These are phyloP conservation scores for Hygrocybe punicea DNA, from an alignment of 768 basidiomycete species.

Conservation along the genomic window DNA sequence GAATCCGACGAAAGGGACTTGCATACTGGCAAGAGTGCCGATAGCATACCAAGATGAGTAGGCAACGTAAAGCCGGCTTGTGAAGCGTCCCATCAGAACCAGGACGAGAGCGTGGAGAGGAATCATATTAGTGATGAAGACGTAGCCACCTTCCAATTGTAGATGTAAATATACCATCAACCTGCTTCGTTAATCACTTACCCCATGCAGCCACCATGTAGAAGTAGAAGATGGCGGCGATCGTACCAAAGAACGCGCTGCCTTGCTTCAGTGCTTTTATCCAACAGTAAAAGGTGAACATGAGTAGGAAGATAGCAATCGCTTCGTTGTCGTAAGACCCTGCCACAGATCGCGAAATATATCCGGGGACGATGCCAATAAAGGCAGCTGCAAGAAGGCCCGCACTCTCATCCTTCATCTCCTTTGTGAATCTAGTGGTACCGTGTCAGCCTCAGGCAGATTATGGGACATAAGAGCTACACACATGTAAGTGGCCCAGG, in stretches of 20 bases:
- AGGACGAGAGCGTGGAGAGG: constrained; percentile 94
- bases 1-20: constrained; percentile 99
- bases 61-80: constrained; percentile 84
- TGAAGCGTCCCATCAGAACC: constrained; percentile 94
- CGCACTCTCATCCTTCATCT: constrained; percentile 92
- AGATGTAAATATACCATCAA: constrained; percentile 1
- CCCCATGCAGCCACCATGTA: constrained; percentile 99
- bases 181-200: constrained; percentile 31
- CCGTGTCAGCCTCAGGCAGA: background rate
- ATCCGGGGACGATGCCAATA: constrained; percentile 96
- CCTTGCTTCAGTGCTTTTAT: constrained; percentile 94
- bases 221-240: constrained; percentile 95
- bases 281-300: constrained; percentile 98
- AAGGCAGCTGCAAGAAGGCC: constrained; percentile 97
- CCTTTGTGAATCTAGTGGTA: constrained; percentile 74
- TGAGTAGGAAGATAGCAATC: constrained; percentile 98
- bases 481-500: constrained; percentile 94
- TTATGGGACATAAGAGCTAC: constrained; percentile 18
- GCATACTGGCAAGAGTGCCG: constrained; percentile 96
- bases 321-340: constrained; percentile 99
- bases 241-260: constrained; percentile 84
- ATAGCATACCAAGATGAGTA: constrained; percentile 99
- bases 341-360: constrained; percentile 98
- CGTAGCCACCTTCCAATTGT: constrained; percentile 69
- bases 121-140: constrained; percentile 99